Base-by-base conservation (phyloP, 805 yeast genomes). In the Yarrowia divulgata region DNA sequence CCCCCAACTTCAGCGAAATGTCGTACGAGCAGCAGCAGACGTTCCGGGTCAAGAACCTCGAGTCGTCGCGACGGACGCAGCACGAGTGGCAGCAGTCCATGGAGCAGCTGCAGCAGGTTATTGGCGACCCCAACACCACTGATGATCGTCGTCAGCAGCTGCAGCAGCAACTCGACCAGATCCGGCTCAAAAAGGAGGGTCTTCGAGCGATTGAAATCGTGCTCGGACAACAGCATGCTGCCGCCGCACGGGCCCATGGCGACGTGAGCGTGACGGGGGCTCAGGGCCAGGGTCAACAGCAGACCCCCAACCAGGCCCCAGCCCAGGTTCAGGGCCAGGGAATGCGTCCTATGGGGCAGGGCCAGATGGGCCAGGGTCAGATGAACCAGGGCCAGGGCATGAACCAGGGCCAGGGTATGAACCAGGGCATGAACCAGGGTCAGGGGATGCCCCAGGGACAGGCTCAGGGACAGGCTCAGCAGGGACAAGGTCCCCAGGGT, bases 371-470 rank as follows among this genome's bases (percentile, higher is more conserved):
- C 34, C 73, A 68, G 52, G 69, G 66, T 43, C 70, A 64, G 43
- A 69, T 34, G 40, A 69, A 62, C 35, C 71, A 70, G 46, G 73
- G 72, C 43, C 75, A 72, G 54, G 58, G 71, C 16, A 73, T 64
- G 37, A 63, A 58, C 52, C 73, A 70, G 45, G 69, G 69, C 13
- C 69, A 52, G 40, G 63, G 66, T 7, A 70, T 54, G 37, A 46
- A 19, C 29, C 63, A 57, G 39, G 48, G 48, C n/a, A n/a, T n/a
- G n/a, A n/a, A n/a, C 1, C 52, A 40, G n/a, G 54, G 19, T 1
- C 54, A 58, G 32, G 40, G 13, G n/a, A n/a, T 54, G 37, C 50
- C 34, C 29, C 63, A 57, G 39, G 48, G 48, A 0, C 52, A 40
- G n/a, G 54, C 34, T 1, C 54, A 58, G 32, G 40, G 13, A 46